These are phyloP conservation scores for Talaromyces sp. DNA, from an alignment of 2,329 filamentous ascomycete species.

Conservation along the genomic window DNA sequence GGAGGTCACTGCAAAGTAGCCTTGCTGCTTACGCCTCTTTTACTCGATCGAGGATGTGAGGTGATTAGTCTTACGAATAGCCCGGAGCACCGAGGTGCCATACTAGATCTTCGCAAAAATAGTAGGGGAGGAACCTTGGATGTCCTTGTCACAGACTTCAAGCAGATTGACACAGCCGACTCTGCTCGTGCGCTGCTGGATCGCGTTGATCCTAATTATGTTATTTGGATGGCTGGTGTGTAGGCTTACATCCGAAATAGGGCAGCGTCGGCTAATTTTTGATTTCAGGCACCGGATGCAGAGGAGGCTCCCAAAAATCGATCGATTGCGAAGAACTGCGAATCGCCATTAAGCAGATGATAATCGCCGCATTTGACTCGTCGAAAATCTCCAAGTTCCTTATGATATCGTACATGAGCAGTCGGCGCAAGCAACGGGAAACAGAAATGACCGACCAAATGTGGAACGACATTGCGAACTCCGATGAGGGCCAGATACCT, in stretches of 20 bases:
- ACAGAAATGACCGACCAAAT: conserved; percentile 53
- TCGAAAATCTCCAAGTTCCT: conserved; percentile 54
- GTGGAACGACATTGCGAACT: conserved; percentile 46
- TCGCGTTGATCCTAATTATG: conserved; percentile 44
- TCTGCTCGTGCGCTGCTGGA: conserved; percentile 63
- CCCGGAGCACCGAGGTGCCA: conserved; percentile 61
- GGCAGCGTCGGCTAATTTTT: background rate
- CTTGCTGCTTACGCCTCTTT: conserved; percentile 70
- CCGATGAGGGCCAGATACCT: conserved; percentile 50
- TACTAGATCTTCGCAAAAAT: conserved; percentile 57
- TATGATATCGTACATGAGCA: conserved; percentile 55
- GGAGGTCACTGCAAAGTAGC: conserved; percentile 80
- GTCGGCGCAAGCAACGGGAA: conserved; percentile 45
- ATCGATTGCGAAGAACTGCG: conserved; percentile 49
- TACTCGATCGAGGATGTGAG: conserved; percentile 70
- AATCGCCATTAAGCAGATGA: conserved; percentile 55
- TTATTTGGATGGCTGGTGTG: conserved; percentile 49
- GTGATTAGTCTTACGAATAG: conserved; percentile 76
- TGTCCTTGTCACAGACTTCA: conserved; percentile 70
- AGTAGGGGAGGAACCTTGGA: conserved; percentile 61
- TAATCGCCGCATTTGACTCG: conserved; percentile 47
- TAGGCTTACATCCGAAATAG: background rate
- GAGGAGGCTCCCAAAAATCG: conserved; percentile 51
- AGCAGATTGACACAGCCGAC: conserved; percentile 64
- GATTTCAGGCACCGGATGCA: conserved; percentile 52